phyloP scores from a whole-genome alignment of 352 stramenopile genomes.

The Sclerospora graminicola region DNA sequence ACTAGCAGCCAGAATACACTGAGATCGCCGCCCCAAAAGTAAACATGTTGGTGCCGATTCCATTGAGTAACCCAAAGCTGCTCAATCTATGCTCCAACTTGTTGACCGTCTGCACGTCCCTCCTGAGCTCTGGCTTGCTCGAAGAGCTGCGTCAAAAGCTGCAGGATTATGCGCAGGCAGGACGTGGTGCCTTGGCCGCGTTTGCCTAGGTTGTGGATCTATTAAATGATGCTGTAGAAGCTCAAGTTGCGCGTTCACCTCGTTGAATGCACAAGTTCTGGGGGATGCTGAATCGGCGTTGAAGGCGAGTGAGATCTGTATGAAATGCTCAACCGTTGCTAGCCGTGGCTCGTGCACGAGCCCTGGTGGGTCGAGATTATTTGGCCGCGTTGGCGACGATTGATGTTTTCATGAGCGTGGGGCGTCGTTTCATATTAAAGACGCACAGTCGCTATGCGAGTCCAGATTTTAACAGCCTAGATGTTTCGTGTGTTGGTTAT shows the following conservation, averaged over 20 bases:
- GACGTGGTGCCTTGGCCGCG: slow-evolving; percentile 24
- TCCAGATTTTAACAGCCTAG: too few relatives aligned
- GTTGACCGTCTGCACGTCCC: slow-evolving; percentile 31
- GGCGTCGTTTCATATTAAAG: too few relatives aligned
- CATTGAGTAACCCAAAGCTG: slow-evolving; percentile 48
- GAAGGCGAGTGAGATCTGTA: slow-evolving; percentile 45
- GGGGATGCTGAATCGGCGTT: slow-evolving; percentile 25
- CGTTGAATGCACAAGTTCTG: slow-evolving; percentile 31
- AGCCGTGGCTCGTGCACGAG: slow-evolving; percentile 42
- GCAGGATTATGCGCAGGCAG: slow-evolving; percentile 32
- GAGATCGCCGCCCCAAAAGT: slow-evolving; percentile 17
- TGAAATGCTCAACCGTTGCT: slow-evolving; percentile 44
- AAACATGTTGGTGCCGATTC: slow-evolving; percentile 39
- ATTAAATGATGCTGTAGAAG: too few relatives aligned
- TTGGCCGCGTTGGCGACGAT: too few relatives aligned
- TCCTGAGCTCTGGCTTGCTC: slow-evolving; percentile 27
- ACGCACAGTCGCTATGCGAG: too few relatives aligned
- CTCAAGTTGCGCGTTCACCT: slow-evolving; percentile 28
- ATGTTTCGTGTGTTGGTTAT: too few relatives aligned
- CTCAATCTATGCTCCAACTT: slow-evolving; percentile 47
- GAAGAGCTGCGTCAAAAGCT: slow-evolving; percentile 39
- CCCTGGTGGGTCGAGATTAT: slow-evolving; percentile 46
- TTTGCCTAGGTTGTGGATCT: slow-evolving; percentile 36
- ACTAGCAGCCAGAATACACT: slow-evolving; percentile 4
- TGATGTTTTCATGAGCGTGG: too few relatives aligned